These are phyloP conservation scores for Fonsecaea nubica DNA, from an alignment of 2,329 filamentous ascomycete genomes.

Conservation along the genomic window DNA sequence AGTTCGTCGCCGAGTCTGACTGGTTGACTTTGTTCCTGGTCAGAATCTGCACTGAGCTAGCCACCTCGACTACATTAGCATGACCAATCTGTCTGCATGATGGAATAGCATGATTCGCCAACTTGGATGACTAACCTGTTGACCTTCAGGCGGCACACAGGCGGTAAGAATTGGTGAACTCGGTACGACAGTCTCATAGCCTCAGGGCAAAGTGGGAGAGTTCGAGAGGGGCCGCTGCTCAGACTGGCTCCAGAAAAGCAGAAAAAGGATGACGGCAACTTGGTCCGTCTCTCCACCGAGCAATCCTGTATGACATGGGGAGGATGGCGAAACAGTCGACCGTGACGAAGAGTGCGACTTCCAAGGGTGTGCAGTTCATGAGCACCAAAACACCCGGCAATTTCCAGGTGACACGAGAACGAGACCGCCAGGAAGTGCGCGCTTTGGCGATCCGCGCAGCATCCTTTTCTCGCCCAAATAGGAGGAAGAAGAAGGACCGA, in stretches of 20 bases:
- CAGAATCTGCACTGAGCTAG: not conserved
- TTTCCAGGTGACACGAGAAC: conserved; percentile 9
- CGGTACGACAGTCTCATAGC: not conserved
- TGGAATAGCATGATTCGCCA: not conserved
- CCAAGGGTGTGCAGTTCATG: conserved; percentile 17
- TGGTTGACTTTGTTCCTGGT: not conserved
- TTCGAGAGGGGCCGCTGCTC: not conserved
- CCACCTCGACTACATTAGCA: not conserved
- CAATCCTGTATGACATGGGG: not conserved
- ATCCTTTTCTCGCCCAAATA: conserved; percentile 15
- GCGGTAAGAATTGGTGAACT: not conserved
- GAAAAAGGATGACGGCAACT: not conserved
- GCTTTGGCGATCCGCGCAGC: conserved; percentile 14
- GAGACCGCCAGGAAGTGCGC: conserved; percentile 8
- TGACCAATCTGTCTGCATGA: not conserved
- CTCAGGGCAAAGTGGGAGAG: not conserved
- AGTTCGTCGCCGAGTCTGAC: not conserved
- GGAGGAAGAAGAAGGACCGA: conserved; percentile 7
- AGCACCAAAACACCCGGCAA: conserved; percentile 13
- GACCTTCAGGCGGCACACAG: not conserved
- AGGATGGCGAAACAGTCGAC: not conserved
- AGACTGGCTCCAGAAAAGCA: not conserved
- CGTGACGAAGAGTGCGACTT: not conserved
- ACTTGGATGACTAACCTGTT: not conserved
- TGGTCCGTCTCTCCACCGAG: not conserved